Conservation (phyloP, 2,329 filamentous ascomycete species). For the Fusarium pseudoanthophilum region DNA sequence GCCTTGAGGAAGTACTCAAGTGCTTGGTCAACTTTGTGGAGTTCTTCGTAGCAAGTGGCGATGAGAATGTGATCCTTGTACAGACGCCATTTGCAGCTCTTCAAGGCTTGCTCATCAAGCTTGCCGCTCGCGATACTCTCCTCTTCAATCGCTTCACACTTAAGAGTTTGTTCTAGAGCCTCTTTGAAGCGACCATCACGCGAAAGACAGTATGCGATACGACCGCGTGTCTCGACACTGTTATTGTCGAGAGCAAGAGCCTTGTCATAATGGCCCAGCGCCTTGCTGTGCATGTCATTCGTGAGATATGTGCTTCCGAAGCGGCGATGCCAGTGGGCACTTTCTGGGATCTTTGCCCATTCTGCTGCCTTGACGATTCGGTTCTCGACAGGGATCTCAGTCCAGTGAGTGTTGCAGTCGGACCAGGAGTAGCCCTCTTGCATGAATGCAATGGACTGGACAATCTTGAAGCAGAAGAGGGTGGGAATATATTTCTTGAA, state of each 20-base stretch:
- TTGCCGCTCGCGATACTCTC: constrained; percentile 43
- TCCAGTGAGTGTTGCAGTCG: constrained; percentile 51
- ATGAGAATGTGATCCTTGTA: constrained; percentile 55
- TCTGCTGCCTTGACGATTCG: constrained; percentile 51
- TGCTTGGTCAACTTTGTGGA: constrained; percentile 47
- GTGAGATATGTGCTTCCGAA: constrained; percentile 55
- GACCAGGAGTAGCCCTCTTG: constrained; percentile 53
- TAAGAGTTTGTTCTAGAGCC: constrained; percentile 50
- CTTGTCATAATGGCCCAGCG: constrained; percentile 50
- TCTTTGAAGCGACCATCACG: constrained; percentile 51
- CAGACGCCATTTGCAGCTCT: constrained; percentile 51
- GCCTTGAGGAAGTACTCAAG: constrained; percentile 53
- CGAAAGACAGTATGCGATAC: constrained; percentile 55
- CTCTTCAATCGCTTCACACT: constrained; percentile 52
- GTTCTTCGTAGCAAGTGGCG: constrained; percentile 51
- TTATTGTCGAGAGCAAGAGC: constrained; percentile 52
- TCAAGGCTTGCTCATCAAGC: constrained; percentile 40
- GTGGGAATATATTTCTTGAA: constrained; percentile 53
- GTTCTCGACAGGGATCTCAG: constrained; percentile 48
- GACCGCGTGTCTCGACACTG: constrained; percentile 52
- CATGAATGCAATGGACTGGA: constrained; percentile 55
- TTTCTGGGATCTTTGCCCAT: constrained; percentile 51
- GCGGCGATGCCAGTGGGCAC: constrained; percentile 53
- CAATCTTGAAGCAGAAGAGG: constrained; percentile 56
- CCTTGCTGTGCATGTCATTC: constrained; percentile 50